Evolutionary conservation across 2,329 filamentous ascomycete species (phyloP).

Genomic region (Colletotrichum filicis): DNA sequence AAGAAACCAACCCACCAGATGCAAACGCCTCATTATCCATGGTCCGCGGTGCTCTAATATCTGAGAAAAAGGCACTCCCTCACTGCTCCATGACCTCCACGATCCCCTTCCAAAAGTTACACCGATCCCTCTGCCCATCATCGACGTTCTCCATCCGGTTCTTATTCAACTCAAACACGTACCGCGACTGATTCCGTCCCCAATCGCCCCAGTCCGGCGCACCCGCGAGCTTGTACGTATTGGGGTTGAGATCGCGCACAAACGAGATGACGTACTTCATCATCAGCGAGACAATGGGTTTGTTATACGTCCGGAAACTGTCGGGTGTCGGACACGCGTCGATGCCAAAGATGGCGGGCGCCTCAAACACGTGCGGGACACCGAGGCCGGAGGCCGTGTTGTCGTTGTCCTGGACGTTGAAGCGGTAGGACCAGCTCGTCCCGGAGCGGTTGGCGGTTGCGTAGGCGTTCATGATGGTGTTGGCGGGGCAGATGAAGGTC

Average conservation of each 20-base stretch:
- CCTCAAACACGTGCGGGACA: slow-evolving; percentile 60
- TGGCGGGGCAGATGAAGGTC: slow-evolving; percentile 57
- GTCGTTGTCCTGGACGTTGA: slow-evolving; percentile 56
- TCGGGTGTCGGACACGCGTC: slow-evolving; percentile 43
- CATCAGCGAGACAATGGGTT: slow-evolving; percentile 55
- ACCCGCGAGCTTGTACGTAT: slow-evolving; percentile 43
- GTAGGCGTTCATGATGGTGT: slow-evolving; percentile 51
- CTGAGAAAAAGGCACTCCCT: not conserved
- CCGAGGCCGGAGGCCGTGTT: slow-evolving; percentile 52
- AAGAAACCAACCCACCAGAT: not conserved
- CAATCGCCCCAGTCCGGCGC: slow-evolving; percentile 56
- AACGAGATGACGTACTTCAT: slow-evolving; percentile 64
- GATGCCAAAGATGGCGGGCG: slow-evolving; percentile 60
- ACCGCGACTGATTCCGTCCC: slow-evolving; percentile 44
- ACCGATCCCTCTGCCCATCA: slow-evolving; percentile 48
- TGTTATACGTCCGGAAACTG: slow-evolving; percentile 58
- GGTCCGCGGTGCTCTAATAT: not conserved
- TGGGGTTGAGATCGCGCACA: slow-evolving; percentile 57
- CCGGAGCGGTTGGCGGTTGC: slow-evolving; percentile 33
- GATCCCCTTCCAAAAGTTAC: slow-evolving; percentile 53
- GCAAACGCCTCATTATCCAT: slow-evolving; percentile 28
- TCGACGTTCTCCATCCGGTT: slow-evolving; percentile 53
- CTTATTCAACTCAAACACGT: slow-evolving; percentile 53
- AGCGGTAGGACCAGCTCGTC: slow-evolving; percentile 58
- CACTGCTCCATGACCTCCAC: slow-evolving; percentile 42